Evolutionary conservation across 805 yeast species (phyloP), one percentile per base, ranked within the genome.

Genomic region (Wickerhamiella qilinensis): DNA sequence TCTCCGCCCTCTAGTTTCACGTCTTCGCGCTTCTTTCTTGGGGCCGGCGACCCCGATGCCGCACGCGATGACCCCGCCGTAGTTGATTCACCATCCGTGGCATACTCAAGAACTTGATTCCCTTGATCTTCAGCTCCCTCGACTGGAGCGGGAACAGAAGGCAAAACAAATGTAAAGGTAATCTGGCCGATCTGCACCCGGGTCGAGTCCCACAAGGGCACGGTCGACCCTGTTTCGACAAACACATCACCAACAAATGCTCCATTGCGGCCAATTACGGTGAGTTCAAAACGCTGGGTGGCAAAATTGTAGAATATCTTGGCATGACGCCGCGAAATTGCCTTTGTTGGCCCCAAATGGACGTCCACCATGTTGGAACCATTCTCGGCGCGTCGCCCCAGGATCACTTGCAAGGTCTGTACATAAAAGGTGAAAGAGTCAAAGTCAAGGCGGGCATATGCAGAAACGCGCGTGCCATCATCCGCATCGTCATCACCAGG

Each of bases 261-360:
- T 29, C 98, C 98, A 56, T 91, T 91, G 49, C 94, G 70, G 16
- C 98, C 98, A 48, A 86, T 65, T 2, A 91, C 85, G 7, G 93
- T 77, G 33, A 91, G 62, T 58, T 91, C 98, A 53, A 91, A 91
- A 46, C 94, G 62, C 55, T 88, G 97, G 3, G 93, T 85, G 3
- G 95, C 97, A 59, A 91, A 91, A 55, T 91, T 91, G 63, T 88
- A 91, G 56, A 86, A 88, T 14, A 91, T 88, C 58, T 83, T 86
- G 3, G 97, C 98, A 58, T 91, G 98, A 42, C 84, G 68, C 53
- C 98, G 64, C 4, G 95, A 84, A 15, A 91, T 84, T 8, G 96
- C 93, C 62, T 91, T 91, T 31, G 86, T 81, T 12, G 82, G 74
- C 8, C 95, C 94, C 33, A 91, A 60, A 62, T 91, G 94, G 32